These are phyloP conservation scores for Poa annua DNA, from an alignment of 176 grass and related monocot species.

Conservation along the genomic window DNA sequence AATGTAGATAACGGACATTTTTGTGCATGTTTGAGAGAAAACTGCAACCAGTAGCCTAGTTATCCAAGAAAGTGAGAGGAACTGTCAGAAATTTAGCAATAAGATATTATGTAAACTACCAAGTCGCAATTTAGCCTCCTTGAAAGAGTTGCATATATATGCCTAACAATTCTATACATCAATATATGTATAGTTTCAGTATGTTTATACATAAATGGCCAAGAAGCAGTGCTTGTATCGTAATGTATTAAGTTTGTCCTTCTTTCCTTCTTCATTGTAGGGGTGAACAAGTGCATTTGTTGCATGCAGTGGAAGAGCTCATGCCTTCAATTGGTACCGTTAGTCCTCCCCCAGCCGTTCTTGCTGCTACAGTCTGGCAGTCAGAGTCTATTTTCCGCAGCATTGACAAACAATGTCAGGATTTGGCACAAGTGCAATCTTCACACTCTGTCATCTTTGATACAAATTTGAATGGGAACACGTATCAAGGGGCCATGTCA, in stretches of 20 bases:
- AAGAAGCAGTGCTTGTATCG: neutral
- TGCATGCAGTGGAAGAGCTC: conserved; percentile 86
- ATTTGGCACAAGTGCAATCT: conserved; percentile 45
- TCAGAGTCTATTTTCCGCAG: conserved; percentile 79
- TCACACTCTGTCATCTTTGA: conserved; percentile 41
- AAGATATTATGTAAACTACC: conserved; percentile 14
- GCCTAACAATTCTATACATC: conserved; percentile 21
- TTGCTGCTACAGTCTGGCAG: conserved; percentile 79
- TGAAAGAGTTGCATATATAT: conserved; percentile 5
- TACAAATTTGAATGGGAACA: conserved; percentile 35
- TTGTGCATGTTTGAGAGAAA: neutral
- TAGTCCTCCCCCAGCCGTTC: conserved; percentile 75
- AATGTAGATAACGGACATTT: neutral
- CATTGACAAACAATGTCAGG: conserved; percentile 47
- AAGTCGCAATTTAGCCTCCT: neutral
- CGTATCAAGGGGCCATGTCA: conserved; percentile 44
- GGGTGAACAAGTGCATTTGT: conserved; percentile 80
- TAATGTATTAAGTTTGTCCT: conserved; percentile 33
- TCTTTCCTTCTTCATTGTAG: conserved; percentile 50
- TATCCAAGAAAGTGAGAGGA: neutral
- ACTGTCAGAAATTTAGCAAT: neutral
- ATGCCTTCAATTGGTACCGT: conserved; percentile 91
- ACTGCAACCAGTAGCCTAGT: conserved; percentile 29
- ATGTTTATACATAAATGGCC: neutral
- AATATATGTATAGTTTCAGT: conserved; percentile 5